Conservation (phyloP, 768 basidiomycete species). For the Paxillus rubicundulus region DNA sequence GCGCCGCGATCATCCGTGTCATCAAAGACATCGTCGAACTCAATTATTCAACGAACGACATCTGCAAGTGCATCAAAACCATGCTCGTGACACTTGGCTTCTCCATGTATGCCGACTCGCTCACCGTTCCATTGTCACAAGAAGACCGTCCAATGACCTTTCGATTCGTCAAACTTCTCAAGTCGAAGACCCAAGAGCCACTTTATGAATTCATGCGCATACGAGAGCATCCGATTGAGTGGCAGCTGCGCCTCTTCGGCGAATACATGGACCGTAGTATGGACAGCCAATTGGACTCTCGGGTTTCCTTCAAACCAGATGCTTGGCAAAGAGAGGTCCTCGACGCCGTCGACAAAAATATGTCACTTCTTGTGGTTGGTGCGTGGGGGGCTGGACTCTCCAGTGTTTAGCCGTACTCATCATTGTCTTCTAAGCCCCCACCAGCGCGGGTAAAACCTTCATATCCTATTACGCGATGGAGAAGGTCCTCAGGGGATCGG, state of each 20-base stretch:
- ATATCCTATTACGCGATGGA: conserved; percentile 81
- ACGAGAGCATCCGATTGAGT: conserved; percentile 53
- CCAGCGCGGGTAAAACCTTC: conserved; percentile 75
- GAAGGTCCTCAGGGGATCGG: conserved; percentile 55
- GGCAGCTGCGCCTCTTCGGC: conserved; percentile 71
- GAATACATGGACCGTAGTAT: conserved; percentile 72
- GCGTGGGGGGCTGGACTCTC: conserved; percentile 7
- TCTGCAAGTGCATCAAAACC: conserved; percentile 36
- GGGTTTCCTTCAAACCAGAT: conserved; percentile 66
- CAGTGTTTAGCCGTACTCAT: background rate
- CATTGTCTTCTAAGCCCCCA: conserved; percentile 46
- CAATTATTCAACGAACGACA: conserved; percentile 28
- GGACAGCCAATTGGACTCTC: conserved; percentile 55
- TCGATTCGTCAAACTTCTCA: conserved; percentile 54
- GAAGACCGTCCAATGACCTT: conserved; percentile 41
- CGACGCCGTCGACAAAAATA: conserved; percentile 56
- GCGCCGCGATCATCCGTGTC: conserved; percentile 45
- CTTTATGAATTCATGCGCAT: conserved; percentile 54
- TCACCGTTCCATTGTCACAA: conserved; percentile 15
- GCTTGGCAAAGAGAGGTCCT: conserved; percentile 69
- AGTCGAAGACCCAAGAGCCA: conserved; percentile 40
- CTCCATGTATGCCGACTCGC: conserved; percentile 31
- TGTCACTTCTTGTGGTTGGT: conserved; percentile 69
- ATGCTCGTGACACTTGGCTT: conserved; percentile 51
- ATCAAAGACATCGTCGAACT: conserved; percentile 44